Evolutionary conservation across 1,284 basidiomycete genomes (phyloP).

Genomic region (Rhizoctonia solani): DNA sequence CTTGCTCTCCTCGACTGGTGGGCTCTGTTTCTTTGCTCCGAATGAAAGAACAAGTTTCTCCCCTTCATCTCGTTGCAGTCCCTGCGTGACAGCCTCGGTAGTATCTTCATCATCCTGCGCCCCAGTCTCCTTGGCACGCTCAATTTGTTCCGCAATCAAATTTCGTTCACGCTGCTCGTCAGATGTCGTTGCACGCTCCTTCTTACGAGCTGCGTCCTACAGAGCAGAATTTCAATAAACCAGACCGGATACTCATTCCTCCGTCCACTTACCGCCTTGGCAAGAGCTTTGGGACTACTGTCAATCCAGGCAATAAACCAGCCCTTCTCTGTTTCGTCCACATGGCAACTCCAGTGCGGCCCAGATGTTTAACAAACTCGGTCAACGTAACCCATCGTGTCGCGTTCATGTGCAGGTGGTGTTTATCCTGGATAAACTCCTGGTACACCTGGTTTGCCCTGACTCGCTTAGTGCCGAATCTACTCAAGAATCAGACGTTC

Average conservation of each 20-base stretch:
- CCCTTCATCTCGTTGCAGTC: slow-evolving; percentile 73
- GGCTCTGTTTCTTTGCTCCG: slow-evolving; percentile 41
- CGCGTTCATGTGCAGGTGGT: slow-evolving; percentile 97
- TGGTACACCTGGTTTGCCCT: slow-evolving; percentile 96
- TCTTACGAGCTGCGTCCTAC: slow-evolving; percentile 87
- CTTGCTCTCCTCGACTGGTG: slow-evolving; percentile 41
- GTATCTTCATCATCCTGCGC: slow-evolving; percentile 47
- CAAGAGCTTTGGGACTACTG: slow-evolving; percentile 89
- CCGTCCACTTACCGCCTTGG: slow-evolving; percentile 69
- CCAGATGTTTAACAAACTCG: slow-evolving; percentile 91
- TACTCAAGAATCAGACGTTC: slow-evolving; percentile 43
- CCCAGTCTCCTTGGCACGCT: slow-evolving; percentile 64
- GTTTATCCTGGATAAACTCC: slow-evolving; percentile 95
- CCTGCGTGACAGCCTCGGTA: slow-evolving; percentile 54
- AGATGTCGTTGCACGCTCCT: slow-evolving; percentile 87
- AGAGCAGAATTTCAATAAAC: slow-evolving; percentile 29
- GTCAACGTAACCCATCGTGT: slow-evolving; percentile 97
- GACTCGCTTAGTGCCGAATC: slow-evolving; percentile 92
- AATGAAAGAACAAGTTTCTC: slow-evolving; percentile 73
- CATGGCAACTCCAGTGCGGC: slow-evolving; percentile 86
- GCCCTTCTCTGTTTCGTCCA: slow-evolving; percentile 98
- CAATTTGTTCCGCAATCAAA: slow-evolving; percentile 93
- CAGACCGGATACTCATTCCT: slow-evolving; percentile 3
- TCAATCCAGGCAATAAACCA: slow-evolving; percentile 98
- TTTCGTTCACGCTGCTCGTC: slow-evolving; percentile 94